phyloP scores from a whole-genome alignment of 768 basidiomycete genomes.

The Clavulina sp. region DNA sequence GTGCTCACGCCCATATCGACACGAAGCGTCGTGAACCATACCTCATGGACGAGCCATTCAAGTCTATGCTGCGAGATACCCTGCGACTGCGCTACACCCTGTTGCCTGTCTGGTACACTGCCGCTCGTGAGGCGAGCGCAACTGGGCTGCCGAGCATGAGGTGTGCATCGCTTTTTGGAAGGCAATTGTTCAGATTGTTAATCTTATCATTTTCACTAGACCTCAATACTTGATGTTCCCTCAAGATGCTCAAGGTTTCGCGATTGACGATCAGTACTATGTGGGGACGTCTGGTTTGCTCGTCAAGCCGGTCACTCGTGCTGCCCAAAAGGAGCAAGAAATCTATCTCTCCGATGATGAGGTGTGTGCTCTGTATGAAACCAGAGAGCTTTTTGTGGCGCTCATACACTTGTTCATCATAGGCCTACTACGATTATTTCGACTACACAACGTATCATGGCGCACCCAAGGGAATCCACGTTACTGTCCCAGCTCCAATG shows the following conservation, averaged over 20 bases:
- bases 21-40: slow-evolving; percentile 95
- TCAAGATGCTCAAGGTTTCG: slow-evolving; percentile 67
- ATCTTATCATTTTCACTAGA: slow-evolving; percentile 23
- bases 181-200: slow-evolving; percentile 1
- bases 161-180: slow-evolving; percentile 26
- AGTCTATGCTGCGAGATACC: slow-evolving; percentile 59
- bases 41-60: slow-evolving; percentile 78
- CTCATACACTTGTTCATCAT: neutral
- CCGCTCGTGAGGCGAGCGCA: slow-evolving; percentile 74
- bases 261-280: slow-evolving; percentile 88
- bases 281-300: slow-evolving; percentile 76
- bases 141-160: slow-evolving; percentile 69
- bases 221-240: slow-evolving; percentile 97
- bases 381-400: neutral
- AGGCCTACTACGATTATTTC: slow-evolving; percentile 96
- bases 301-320: slow-evolving; percentile 74
- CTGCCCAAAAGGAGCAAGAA: slow-evolving; percentile 46
- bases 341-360: slow-evolving; percentile 82
- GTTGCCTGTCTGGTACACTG: slow-evolving; percentile 94
- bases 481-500: slow-evolving; percentile 68
- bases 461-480: slow-evolving; percentile 38
- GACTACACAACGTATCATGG: slow-evolving; percentile 50
- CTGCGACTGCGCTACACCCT: slow-evolving; percentile 71
- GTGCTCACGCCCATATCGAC: slow-evolving; percentile 95
- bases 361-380: slow-evolving; percentile 24